These are phyloP conservation scores for Tagetes erecta DNA, from an alignment of 129 eudicot species.

Conservation along the genomic window DNA sequence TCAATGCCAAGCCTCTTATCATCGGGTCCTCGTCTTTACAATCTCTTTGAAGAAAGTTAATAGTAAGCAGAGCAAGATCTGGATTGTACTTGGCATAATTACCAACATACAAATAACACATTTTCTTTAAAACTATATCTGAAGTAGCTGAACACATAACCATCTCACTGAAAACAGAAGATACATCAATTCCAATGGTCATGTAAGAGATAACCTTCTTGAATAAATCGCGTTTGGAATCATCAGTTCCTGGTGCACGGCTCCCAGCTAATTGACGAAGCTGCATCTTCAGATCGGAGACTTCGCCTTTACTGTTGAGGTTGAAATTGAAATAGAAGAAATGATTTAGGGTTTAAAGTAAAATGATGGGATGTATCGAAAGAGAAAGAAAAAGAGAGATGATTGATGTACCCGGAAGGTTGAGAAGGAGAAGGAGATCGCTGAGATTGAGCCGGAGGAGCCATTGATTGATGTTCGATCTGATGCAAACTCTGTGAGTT, in stretches of 20 bases:
- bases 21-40: constrained; percentile 98
- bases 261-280: constrained; percentile 94
- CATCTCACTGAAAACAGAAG: constrained; percentile 94
- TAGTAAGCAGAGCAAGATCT: constrained; percentile 85
- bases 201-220: constrained; percentile 96
- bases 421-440: constrained; percentile 95
- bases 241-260: constrained; percentile 90
- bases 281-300: constrained; percentile 88
- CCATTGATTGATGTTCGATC: constrained; percentile 44
- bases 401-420: constrained; percentile 72
- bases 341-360: not conserved
- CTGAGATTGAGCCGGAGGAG: constrained; percentile 74
- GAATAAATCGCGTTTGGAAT: constrained; percentile 83
- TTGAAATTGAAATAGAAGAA: not conserved
- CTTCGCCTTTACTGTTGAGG: constrained; percentile 83
- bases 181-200: constrained; percentile 95
- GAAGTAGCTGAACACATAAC: constrained; percentile 99
- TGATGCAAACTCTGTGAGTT: not conserved
- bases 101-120: constrained; percentile 92
- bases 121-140: constrained; percentile 88
- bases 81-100: constrained; percentile 91
- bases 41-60: constrained; percentile 90
- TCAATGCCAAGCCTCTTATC: constrained; percentile 94
- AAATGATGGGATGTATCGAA: not conserved
- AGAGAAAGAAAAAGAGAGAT: not conserved